phyloP scores from a whole-genome alignment of 352 stramenopile genomes.

The Phytophthora chlamydospora region DNA sequence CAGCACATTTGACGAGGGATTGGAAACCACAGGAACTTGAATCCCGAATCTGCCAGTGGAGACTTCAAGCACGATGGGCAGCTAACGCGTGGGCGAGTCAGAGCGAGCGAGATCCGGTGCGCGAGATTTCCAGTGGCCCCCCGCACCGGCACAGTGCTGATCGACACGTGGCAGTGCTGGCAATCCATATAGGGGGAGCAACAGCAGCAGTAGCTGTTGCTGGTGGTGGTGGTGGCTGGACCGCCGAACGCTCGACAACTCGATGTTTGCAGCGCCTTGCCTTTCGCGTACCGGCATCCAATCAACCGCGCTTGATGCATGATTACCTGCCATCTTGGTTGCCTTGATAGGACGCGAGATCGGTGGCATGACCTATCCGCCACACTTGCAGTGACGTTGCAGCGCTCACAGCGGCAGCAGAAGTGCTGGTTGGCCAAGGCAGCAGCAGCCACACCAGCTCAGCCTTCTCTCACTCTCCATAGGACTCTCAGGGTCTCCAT shows the following conservation, averaged over 20 bases:
- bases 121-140: constrained; percentile 17
- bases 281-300: constrained; percentile 26
- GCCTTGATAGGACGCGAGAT: constrained; percentile 34
- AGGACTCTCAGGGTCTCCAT: background rate
- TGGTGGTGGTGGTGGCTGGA: background rate
- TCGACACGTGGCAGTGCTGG: constrained; percentile 22
- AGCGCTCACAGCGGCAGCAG: background rate
- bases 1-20: constrained; percentile 6
- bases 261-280: constrained; percentile 2
- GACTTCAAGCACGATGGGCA: constrained; percentile 1
- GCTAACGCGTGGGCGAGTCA: constrained; percentile 17
- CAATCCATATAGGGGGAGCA: background rate
- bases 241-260: background rate
- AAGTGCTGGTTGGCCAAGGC: constrained; percentile 4
- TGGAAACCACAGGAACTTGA: background rate
- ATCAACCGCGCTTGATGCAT: constrained; percentile 26
- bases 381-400: constrained; percentile 10
- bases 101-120: constrained; percentile 22
- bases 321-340: constrained; percentile 15
- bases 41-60: constrained; percentile 2
- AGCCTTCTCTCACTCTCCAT: background rate
- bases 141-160: constrained; percentile 13
- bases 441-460: background rate
- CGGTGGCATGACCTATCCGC: constrained; percentile 10
- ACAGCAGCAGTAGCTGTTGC: background rate